A percentile compares a stretch with the other conserved stretches of the same genome.
Evolutionary conservation across 768 basidiomycete species (phyloP).

Genomic region (Sistotremastrum niveocremeum): DNA sequence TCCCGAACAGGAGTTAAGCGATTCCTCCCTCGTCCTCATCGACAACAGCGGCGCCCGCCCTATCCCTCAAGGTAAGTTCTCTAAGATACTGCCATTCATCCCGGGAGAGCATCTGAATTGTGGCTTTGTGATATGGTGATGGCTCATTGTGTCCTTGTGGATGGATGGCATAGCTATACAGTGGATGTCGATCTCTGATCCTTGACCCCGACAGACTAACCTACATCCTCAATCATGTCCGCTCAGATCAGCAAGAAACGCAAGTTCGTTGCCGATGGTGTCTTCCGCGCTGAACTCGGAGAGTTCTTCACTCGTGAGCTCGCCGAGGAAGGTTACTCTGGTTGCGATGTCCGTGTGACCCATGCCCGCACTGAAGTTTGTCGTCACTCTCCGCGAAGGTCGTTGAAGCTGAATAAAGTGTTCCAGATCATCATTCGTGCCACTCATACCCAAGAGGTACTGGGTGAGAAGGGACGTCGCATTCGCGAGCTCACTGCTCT

Average conservation of each 20-base stretch:
- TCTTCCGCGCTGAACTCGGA: conserved; percentile 97
- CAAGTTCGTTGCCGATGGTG: conserved; percentile 98
- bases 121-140: background rate
- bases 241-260: conserved; percentile 93
- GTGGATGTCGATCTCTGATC: conserved; percentile 1
- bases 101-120: background rate
- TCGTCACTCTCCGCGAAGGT: background rate
- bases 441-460: conserved; percentile 97
- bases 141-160: background rate
- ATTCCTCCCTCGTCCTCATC: too few relatives aligned
- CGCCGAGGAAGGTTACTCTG: conserved; percentile 99
- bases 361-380: conserved; percentile 93
- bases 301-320: conserved; percentile 99
- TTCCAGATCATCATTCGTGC: conserved; percentile 95
- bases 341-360: conserved; percentile 98
- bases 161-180: conserved; percentile 1
- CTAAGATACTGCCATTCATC: too few relatives aligned
- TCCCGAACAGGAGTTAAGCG: too few relatives aligned
- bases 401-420: background rate
- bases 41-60: too few relatives aligned
- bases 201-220: conserved; percentile 1
- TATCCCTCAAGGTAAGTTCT: too few relatives aligned
- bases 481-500: conserved; percentile 97
- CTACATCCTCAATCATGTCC: conserved; percentile 42
- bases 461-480: conserved; percentile 98